Base-by-base conservation (phyloP, 1,284 basidiomycete species). In the Bjerkandera adusta region DNA sequence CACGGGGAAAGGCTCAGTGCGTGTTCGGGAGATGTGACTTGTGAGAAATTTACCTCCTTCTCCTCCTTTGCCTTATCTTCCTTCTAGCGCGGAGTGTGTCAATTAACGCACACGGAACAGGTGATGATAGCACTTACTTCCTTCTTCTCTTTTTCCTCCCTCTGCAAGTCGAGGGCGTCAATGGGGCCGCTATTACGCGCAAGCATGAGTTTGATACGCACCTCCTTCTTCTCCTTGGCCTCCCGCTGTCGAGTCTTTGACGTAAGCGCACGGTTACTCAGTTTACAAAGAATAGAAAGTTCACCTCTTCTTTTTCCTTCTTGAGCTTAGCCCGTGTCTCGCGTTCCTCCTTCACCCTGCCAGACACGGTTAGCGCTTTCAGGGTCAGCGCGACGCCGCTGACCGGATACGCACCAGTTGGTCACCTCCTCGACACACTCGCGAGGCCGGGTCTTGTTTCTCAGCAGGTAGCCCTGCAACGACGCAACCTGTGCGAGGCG, bases 251-350 rank as follows among this genome's bases (percentile, higher is more conserved):
- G 34, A 39, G 46, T 38, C 11, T 13, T 21, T 43, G 51, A 56
- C 50, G 56, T 64, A 49, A 56, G 52, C 24, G 32, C 37, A 29
- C 7, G 34, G 24, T 16, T 47, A 48, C 39, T 38, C 47, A 40
- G 49, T 48, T 52, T 56, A 71, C 16, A 26, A 18, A 16, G 32
- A 36, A 2, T 24, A 43, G 21, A 57, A n/a, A n/a, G n/a, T 68
- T 37, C 49, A 78, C 87, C 78, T 89, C 88, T 39, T 85, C 89
- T 61, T 90, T 91, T 68, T 91, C 87, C 60, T 81, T 85, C 78
- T 89, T 88, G 44, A 90, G 69, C 64, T 85, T 88, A 59, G 85
- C 87, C 51, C 85, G 78, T 27, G 79, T 86, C 69, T 88, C 86
- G 48, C 89, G 83, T 62, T 91, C 89, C 59, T 83, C 76, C 50